These are phyloP conservation scores for Wickerhamiella azyma DNA, from an alignment of 805 yeast genomes.

Conservation along the genomic window DNA sequence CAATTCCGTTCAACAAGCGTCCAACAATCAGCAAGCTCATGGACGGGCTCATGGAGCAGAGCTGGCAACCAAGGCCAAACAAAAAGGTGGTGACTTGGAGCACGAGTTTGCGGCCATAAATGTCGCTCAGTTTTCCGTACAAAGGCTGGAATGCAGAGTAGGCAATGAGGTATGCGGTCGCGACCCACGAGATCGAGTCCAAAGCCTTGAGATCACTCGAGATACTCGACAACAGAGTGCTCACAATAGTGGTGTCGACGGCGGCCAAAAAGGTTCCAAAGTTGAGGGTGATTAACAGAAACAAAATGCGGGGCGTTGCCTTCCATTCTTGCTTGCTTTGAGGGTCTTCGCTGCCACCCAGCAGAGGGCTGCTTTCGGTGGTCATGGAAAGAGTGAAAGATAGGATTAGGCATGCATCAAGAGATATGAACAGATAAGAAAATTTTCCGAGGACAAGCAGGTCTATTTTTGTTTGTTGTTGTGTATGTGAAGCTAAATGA, in stretches of 20 bases:
- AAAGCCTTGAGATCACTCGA: conserved; percentile 45
- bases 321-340: not conserved
- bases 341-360: not conserved
- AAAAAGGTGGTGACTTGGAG: conserved; percentile 30
- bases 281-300: conserved; percentile 16
- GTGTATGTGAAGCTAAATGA: not conserved
- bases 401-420: not conserved
- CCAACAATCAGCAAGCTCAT: conserved; percentile 55
- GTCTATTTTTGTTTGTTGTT: no score
- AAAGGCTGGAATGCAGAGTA: conserved; percentile 63
- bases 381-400: not conserved
- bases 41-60: conserved; percentile 39
- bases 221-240: conserved; percentile 43
- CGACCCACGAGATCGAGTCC: conserved; percentile 49
- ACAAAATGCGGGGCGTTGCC: not conserved
- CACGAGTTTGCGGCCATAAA: conserved; percentile 31
- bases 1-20: conserved; percentile 70
- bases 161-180: conserved; percentile 54
- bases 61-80: conserved; percentile 36
- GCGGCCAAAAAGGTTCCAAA: conserved; percentile 34
- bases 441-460: not conserved
- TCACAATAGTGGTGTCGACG: conserved; percentile 45
- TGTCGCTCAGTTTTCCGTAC: conserved; percentile 56
- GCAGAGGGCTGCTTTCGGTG: conserved; percentile 1
- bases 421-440: not conserved